Evolutionary conservation across 2,329 filamentous ascomycete species (phyloP).

Genomic region (Monosporascus sp.): DNA sequence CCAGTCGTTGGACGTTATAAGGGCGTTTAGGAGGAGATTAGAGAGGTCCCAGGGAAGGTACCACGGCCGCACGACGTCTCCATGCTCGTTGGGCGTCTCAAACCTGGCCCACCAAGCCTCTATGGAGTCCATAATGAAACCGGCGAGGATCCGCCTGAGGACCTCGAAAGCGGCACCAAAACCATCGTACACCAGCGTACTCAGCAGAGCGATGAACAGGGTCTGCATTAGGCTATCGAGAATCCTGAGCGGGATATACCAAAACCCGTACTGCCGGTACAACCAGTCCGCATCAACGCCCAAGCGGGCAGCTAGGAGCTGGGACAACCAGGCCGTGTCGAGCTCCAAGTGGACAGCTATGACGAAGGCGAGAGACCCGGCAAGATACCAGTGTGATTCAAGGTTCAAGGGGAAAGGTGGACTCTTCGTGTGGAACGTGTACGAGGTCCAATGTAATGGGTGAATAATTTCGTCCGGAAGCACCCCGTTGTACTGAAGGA

Average conservation of each 20-base stretch:
- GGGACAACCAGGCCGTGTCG: conserved; percentile 8
- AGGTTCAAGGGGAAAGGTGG: conserved; percentile 16
- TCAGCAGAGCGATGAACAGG: conserved; percentile 12
- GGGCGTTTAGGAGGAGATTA: neutral
- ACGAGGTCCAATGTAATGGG: neutral
- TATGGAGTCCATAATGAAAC: neutral
- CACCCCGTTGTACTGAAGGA: neutral
- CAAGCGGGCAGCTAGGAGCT: conserved; percentile 6
- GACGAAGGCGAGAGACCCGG: conserved; percentile 4
- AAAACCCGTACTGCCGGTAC: conserved; percentile 1
- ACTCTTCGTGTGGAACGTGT: conserved; percentile 3
- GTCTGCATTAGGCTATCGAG: conserved; percentile 7
- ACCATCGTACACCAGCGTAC: conserved; percentile 17
- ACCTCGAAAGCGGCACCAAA: conserved; percentile 5
- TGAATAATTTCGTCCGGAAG: neutral
- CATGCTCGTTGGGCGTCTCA: neutral
- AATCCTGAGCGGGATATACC: conserved; percentile 10
- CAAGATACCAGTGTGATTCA: conserved; percentile 11
- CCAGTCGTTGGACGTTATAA: neutral
- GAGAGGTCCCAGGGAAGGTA: neutral
- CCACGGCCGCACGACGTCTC: neutral
- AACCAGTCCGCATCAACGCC: conserved; percentile 11
- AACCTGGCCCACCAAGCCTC: conserved; percentile 1
- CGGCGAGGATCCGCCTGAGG: neutral
- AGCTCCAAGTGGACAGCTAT: conserved; percentile 9